phyloP scores from a whole-genome alignment of 73 alveolate species.

The Paramecium caudatum region DNA sequence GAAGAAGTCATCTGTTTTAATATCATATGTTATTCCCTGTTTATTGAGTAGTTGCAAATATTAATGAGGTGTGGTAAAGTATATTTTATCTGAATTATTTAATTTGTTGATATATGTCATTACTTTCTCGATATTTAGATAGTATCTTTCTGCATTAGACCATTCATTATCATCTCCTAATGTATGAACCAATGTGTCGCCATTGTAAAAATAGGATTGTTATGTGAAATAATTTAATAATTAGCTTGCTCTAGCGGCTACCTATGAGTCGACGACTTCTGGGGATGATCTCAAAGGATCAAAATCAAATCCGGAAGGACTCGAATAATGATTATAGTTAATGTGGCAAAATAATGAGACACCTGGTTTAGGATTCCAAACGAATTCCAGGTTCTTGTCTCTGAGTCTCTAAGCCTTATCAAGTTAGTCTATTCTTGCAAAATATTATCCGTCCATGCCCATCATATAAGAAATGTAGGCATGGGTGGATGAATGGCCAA shows the following conservation, averaged over 20 bases:
- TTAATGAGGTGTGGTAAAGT: constrained; percentile 85
- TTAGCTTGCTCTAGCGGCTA: constrained; percentile 70
- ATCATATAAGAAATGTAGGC: constrained; percentile 91
- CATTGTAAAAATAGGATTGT: constrained; percentile 73
- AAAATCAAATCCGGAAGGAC: constrained; percentile 82
- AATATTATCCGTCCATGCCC: constrained; percentile 93
- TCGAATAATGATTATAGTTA: constrained; percentile 85
- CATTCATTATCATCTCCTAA: constrained; percentile 88
- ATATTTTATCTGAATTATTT: constrained; percentile 62
- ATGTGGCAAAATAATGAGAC: constrained; percentile 81
- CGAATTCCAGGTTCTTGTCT: constrained; percentile 87
- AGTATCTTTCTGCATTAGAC: constrained; percentile 80
- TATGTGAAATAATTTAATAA: constrained; percentile 75
- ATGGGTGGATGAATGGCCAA: constrained; percentile 94
- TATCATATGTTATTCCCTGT: constrained; percentile 74
- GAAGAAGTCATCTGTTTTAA: constrained; percentile 86
- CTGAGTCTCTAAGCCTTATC: constrained; percentile 87
- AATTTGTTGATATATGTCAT: constrained; percentile 78
- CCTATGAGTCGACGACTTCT: constrained; percentile 63
- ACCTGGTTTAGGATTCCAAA: constrained; percentile 90
- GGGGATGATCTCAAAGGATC: constrained; percentile 66
- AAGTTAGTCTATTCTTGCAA: constrained; percentile 90
- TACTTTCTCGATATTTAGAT: constrained; percentile 79
- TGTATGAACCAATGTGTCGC: constrained; percentile 81
- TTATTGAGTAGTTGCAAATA: constrained; percentile 77